Conservation (phyloP, 2,329 filamentous ascomycete species). For the Zasmidium cellare region DNA sequence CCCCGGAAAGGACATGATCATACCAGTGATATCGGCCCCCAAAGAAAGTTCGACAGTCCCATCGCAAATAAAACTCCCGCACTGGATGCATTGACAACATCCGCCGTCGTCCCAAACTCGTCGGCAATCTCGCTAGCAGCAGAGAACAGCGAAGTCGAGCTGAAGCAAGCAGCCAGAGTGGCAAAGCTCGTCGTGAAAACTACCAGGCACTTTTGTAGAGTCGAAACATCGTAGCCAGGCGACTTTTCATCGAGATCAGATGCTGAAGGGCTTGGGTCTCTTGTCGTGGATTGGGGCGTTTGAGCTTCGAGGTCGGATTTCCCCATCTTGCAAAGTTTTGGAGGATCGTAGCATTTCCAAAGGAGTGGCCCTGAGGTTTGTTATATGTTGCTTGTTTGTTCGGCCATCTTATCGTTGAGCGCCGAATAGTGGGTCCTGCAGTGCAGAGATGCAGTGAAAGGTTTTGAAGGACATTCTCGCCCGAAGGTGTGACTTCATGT, state of each 20-base stretch:
- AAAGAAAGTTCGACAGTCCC: slow-evolving; percentile 67
- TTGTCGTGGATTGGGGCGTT: neutral
- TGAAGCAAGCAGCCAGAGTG: slow-evolving; percentile 70
- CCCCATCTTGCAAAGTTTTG: neutral
- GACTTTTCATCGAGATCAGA: slow-evolving; percentile 5
- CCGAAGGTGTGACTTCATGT: no score
- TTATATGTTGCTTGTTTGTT: neutral
- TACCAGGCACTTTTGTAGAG: slow-evolving; percentile 58
- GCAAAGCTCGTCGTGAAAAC: slow-evolving; percentile 69
- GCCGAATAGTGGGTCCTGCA: neutral
- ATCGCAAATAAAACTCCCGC: slow-evolving; percentile 69
- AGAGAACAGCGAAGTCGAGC: slow-evolving; percentile 68
- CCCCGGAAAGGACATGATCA: slow-evolving; percentile 7
- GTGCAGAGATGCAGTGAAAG: neutral
- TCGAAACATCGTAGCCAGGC: slow-evolving; percentile 19
- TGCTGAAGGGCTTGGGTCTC: neutral
- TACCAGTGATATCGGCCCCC: slow-evolving; percentile 61
- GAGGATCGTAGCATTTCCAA: neutral
- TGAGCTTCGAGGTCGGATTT: neutral
- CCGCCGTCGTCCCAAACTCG: slow-evolving; percentile 63
- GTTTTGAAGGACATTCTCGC: no score
- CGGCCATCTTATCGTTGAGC: neutral
- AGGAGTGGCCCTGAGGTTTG: no score
- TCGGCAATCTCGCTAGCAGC: slow-evolving; percentile 69
- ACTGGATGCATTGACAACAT: slow-evolving; percentile 70